Evolutionary conservation across 1,139 yeast genomes (phyloP), one percentile per base, ranked within the genome.

Genomic region (Yamadazyma diddensiae): DNA sequence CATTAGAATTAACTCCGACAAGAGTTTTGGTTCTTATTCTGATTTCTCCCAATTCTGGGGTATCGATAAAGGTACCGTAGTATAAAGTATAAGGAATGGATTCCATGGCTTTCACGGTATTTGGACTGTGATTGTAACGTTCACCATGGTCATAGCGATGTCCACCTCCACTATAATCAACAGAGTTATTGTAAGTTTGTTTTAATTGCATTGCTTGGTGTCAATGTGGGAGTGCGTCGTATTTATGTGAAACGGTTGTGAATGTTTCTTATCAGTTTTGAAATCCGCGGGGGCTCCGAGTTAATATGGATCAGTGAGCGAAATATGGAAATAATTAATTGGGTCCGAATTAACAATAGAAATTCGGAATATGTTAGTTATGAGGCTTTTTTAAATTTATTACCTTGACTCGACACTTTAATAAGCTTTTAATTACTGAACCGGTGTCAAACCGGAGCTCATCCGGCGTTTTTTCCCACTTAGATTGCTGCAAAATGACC

Each of bases 51-150:
- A 61, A 37, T 5, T 38, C 36, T 4, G 71, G 71, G 1, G 67
- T 56, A 36, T 65, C 67, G 12, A 65, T 47, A 36, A 65, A 60
- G 2, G 70, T 65, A 1, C 70, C 72, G 34, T 53, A 53, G 42
- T 56, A 62, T 13, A 64, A 42, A 1, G 62, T 58, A 43, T 62
- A 62, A 5, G 49, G 48, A 15, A 45, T 42, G 6, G 33, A 13
- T 15, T 34, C 38, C 4, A 21, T 23, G 15, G 48, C 46, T 24
- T 36, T 42, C 11, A 12, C 11, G 11, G 22, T 9, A 10, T 12
- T 21, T 21, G 21, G 21, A 8, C 15, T 15, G n/a, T 26, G 22
- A 12, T 18, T 8, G 16, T 17, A 11, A 4, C 11, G 15, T 15
- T 12, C 22, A 12, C 22, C 12, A 15, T 22, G 15, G 15, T 15